Evolutionary conservation across 1,284 basidiomycete genomes (phyloP).

Genomic region (Cutaneotrichosporon sp.): DNA sequence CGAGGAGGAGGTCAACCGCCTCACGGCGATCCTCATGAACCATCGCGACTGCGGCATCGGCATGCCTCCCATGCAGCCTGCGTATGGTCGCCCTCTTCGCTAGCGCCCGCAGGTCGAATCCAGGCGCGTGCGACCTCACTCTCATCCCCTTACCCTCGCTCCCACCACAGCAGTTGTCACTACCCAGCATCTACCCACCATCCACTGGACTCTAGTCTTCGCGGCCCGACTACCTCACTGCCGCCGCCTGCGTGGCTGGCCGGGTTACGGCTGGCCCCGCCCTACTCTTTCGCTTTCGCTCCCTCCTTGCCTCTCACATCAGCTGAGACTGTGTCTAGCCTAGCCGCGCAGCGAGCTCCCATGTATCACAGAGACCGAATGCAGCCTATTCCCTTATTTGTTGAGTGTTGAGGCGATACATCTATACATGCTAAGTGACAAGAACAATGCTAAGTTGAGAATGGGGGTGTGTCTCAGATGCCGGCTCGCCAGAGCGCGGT

Average conservation of each 20-base stretch:
- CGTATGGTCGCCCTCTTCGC: slow-evolving; percentile 26
- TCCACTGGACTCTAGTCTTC: slow-evolving; percentile 9
- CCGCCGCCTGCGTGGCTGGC: not conserved
- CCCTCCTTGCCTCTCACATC: slow-evolving; percentile 12
- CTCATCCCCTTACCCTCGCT: not conserved
- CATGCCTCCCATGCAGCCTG: slow-evolving; percentile 24
- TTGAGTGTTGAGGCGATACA: not conserved
- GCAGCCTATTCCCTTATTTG: not conserved
- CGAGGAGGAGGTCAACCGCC: slow-evolving; percentile 63
- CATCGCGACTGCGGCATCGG: slow-evolving; percentile 51
- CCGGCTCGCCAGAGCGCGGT: too few relatives aligned
- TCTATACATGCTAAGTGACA: slow-evolving; percentile 2
- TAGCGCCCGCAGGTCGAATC: not conserved
- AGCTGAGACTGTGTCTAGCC: slow-evolving; percentile 9
- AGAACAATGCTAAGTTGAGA: slow-evolving; percentile 1
- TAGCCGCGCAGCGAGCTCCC: slow-evolving; percentile 3
- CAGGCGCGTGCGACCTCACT: not conserved
- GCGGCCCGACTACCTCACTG: not conserved
- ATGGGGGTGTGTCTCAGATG: too few relatives aligned
- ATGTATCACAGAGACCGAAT: slow-evolving; percentile 20
- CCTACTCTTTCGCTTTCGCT: slow-evolving; percentile 21
- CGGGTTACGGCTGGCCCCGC: not conserved
- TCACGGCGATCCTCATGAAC: slow-evolving; percentile 52
- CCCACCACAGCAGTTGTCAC: not conserved
- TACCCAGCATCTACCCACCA: slow-evolving; percentile 4